Base-by-base conservation (phyloP, 1,284 basidiomycete genomes). In the Boletus holoroseus region DNA sequence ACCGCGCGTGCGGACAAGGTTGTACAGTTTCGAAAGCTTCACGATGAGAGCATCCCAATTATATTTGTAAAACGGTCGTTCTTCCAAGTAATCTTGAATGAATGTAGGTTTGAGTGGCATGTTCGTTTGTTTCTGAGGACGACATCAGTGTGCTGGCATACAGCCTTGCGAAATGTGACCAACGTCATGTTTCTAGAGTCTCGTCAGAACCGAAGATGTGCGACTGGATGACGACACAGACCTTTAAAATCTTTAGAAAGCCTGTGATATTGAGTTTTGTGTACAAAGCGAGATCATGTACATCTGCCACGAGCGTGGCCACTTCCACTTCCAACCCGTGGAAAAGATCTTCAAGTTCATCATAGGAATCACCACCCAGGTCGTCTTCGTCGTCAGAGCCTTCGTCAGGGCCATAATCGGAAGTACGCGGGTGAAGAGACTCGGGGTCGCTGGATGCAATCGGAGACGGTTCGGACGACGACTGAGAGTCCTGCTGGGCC, bases 221-320 rank as follows among this genome's bases (percentile, higher is more conserved):
- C 35, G 3, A 8, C n/a, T 37, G 50, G 51, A 40, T 13, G 30
- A 47, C 5, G 26, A 38, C 35, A 55, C 59, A 13, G 45, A 84
- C 86, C 80, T 99, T 99, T 57, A 98, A 78, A 57, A 99, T 99
- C 75, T 99, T 99, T 79, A 97, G 90, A 71, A 99, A 99, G 8
- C 96, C 96, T 1, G 96, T 95, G 67, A 91, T 93, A 70, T 97
- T 97, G 57, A 98, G 80, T 71, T 98, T 98, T 5, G 90, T 89
- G 70, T 94, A 95, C 48, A 95, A 73, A 11, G 95, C 94, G 26
- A 99, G 78, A 70, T 99, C 96, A 67, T 99, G 96, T 7, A 99
- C 95, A 64, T 99, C 96, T 3, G 96, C 95, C 24, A 99, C 95
- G 49, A 99, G 82, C 41, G 84, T 89, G 0, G 95, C 94, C 24